These are phyloP conservation scores for Cladorrhinum sp. DNA, from an alignment of 2,329 filamentous ascomycete genomes.

Conservation along the genomic window DNA sequence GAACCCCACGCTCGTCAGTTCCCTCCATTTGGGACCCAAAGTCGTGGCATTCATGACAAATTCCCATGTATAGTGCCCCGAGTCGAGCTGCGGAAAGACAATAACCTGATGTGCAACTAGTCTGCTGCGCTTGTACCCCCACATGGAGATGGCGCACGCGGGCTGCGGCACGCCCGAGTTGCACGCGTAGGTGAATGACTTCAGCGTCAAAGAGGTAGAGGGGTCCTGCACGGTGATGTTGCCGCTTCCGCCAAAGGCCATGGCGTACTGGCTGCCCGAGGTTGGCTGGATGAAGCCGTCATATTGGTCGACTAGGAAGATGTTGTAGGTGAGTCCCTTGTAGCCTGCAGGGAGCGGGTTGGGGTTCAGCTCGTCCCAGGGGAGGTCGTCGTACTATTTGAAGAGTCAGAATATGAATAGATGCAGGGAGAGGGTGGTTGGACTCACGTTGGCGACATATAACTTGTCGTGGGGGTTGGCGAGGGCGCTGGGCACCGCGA, in stretches of 20 bases:
- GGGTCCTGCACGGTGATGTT: constrained; percentile 3
- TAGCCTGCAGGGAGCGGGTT: constrained; percentile 2
- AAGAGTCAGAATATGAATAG: neutral
- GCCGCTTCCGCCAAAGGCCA: constrained; percentile 9
- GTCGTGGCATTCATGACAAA: constrained; percentile 8
- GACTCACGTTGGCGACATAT: neutral
- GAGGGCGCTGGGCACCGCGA: neutral
- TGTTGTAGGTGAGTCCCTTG: constrained; percentile 8
- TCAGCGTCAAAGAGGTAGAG: neutral
- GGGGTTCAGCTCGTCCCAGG: constrained; percentile 2
- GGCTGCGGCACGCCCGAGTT: constrained; percentile 7
- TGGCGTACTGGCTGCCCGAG: constrained; percentile 10
- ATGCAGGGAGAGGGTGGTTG: constrained; percentile 4
- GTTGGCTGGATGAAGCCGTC: constrained; percentile 5
- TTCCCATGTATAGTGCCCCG: neutral
- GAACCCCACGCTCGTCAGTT: constrained; percentile 6
- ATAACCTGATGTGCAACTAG: constrained; percentile 3
- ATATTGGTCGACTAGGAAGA: constrained; percentile 11
- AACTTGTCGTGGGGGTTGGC: neutral
- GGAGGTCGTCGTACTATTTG: constrained; percentile 8
- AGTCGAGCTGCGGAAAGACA: constrained; percentile 5
- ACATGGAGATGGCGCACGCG: constrained; percentile 10
- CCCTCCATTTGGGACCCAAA: neutral
- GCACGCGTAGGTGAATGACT: constrained; percentile 8
- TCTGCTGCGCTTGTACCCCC: constrained; percentile 1